phyloP scores from a whole-genome alignment of 257 asterid species.

The Solanum peruvianum region DNA sequence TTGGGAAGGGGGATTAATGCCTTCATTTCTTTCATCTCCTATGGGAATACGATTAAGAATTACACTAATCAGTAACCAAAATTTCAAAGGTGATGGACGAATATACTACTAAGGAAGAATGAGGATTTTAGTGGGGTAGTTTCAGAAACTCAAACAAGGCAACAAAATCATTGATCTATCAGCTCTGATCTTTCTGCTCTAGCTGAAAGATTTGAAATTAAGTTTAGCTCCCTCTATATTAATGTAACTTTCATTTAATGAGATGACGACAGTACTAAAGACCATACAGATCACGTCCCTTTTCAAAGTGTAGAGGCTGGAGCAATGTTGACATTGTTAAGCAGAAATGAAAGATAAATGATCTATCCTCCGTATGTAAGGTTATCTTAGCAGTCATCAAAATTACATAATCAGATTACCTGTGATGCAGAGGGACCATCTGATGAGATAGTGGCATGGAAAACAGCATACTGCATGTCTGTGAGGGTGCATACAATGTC shows the following conservation, averaged over 20 bases:
- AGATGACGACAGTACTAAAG: neutral
- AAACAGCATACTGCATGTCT: constrained; percentile 84
- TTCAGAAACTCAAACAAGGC: neutral
- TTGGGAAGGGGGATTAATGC: neutral
- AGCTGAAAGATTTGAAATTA: neutral
- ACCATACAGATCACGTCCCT: neutral
- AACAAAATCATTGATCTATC: neutral
- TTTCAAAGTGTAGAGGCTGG: neutral
- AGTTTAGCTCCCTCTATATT: neutral
- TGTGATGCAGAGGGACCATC: constrained; percentile 84
- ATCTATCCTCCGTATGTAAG: neutral
- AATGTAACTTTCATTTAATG: neutral
- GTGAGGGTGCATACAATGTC: constrained; percentile 97
- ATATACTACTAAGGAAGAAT: neutral
- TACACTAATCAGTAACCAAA: neutral
- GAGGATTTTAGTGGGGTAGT: neutral
- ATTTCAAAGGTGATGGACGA: neutral
- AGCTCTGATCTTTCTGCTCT: neutral
- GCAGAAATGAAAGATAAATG: neutral
- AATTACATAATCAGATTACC: constrained; percentile 26
- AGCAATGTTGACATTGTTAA: neutral
- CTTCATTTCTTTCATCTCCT: neutral
- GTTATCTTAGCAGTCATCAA: neutral
- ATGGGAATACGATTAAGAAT: neutral
- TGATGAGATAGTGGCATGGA: constrained; percentile 80